A percentile compares a stretch with the other conserved stretches of the same genome.
These are phyloP conservation scores for Chondrostereum purpureum DNA, from an alignment of 1,284 basidiomycete genomes.

Conservation along the genomic window DNA sequence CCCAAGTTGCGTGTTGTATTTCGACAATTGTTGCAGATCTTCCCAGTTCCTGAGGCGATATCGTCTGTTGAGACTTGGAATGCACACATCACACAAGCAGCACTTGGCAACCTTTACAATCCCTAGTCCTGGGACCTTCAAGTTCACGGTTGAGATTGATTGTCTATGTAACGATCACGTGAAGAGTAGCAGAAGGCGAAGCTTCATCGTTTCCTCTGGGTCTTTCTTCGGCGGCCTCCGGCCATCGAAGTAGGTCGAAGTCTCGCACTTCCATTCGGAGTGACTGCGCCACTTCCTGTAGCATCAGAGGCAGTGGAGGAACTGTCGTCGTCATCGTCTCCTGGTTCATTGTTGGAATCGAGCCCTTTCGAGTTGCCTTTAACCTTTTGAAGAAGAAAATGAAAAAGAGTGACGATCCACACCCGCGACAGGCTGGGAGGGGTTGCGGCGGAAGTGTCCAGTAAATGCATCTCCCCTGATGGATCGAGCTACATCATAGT, in stretches of 20 bases:
- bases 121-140: too few relatives aligned
- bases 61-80: too few relatives aligned
- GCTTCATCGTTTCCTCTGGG: conserved; percentile 15
- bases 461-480: conserved; percentile 45
- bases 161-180: too few relatives aligned
- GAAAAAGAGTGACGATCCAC: conserved; percentile 40
- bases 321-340: conserved; percentile 26
- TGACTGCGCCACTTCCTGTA: conserved; percentile 34
- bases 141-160: too few relatives aligned
- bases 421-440: conserved; percentile 42
- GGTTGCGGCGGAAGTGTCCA: conserved; percentile 42
- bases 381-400: conserved; percentile 14
- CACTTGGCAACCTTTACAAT: too few relatives aligned
- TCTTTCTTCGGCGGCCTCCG: conserved; percentile 56
- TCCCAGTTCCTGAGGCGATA: too few relatives aligned
- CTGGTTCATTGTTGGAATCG: too few relatives aligned
- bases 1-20: too few relatives aligned
- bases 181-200: too few relatives aligned
- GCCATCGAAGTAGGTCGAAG: conserved; percentile 37
- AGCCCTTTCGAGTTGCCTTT: conserved; percentile 16
- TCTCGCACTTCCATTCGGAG: conserved; percentile 25
- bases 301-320: conserved; percentile 35
- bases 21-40: too few relatives aligned
- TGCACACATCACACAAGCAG: too few relatives aligned
- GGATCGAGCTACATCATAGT: conserved; percentile 34